Evolutionary conservation across 805 yeast species (phyloP).

Genomic region (Wickerhamiella cacticola): DNA sequence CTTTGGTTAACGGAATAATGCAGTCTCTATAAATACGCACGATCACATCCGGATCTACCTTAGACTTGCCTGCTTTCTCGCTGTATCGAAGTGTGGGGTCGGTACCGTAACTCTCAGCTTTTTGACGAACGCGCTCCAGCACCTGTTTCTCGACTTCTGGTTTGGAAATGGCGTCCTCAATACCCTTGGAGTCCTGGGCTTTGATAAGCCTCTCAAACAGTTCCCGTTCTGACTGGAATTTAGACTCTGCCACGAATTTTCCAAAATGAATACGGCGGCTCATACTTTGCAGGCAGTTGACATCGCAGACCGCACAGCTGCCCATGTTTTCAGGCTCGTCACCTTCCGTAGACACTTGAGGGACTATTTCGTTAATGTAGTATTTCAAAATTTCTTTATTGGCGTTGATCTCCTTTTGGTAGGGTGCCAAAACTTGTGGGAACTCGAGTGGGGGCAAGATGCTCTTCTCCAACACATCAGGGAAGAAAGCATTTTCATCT

Average conservation of each 20-base stretch:
- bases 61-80: slow-evolving; percentile 49
- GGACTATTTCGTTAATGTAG: slow-evolving; percentile 66
- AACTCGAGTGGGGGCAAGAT: slow-evolving; percentile 67
- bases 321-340: slow-evolving; percentile 77
- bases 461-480: slow-evolving; percentile 38
- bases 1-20: slow-evolving; percentile 88
- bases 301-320: slow-evolving; percentile 72
- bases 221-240: slow-evolving; percentile 58
- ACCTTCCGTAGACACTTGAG: slow-evolving; percentile 52
- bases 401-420: slow-evolving; percentile 62
- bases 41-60: slow-evolving; percentile 69
- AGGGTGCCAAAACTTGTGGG: slow-evolving; percentile 66
- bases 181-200: slow-evolving; percentile 54
- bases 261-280: slow-evolving; percentile 95
- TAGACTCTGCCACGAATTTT: slow-evolving; percentile 93
- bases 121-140: slow-evolving; percentile 59
- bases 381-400: slow-evolving; percentile 54
- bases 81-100: slow-evolving; percentile 71
- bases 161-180: slow-evolving; percentile 75
- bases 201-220: slow-evolving; percentile 52
- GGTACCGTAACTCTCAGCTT: slow-evolving; percentile 77
- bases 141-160: slow-evolving; percentile 76
- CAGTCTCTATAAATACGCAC: slow-evolving; percentile 75
- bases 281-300: slow-evolving; percentile 74
- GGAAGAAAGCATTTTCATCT: slow-evolving; percentile 85